phyloP scores from a whole-genome alignment of 768 basidiomycete species.

The Pisolithus tinctorius region DNA sequence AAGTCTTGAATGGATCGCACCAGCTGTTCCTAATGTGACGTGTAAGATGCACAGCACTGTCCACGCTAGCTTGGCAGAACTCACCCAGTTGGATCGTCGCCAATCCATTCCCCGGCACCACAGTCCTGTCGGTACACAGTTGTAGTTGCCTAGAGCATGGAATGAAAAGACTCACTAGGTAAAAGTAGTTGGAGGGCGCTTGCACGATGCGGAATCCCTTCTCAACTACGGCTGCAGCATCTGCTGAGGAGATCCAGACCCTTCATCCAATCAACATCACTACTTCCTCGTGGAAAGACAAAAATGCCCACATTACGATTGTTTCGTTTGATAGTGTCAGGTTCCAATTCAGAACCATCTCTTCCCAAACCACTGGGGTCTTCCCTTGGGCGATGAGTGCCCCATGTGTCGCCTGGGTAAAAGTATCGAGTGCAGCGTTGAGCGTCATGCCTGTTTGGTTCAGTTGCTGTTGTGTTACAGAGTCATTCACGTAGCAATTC shows the following conservation, averaged over 20 bases:
- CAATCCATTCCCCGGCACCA: constrained; percentile 44
- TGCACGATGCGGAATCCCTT: constrained; percentile 41
- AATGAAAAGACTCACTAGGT: constrained; percentile 28
- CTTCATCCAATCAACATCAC: constrained; percentile 10
- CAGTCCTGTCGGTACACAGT: constrained; percentile 28
- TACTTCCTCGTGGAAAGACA: background rate
- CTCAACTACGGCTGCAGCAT: constrained; percentile 33
- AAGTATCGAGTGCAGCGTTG: constrained; percentile 55
- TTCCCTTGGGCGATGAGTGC: constrained; percentile 53
- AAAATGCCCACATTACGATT: constrained; percentile 30
- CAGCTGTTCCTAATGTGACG: constrained; percentile 31
- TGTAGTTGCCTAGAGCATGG: background rate
- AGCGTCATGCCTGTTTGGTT: constrained; percentile 46
- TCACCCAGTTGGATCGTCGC: constrained; percentile 26
- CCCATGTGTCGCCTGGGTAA: constrained; percentile 53
- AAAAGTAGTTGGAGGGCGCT: constrained; percentile 47
- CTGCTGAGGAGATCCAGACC: constrained; percentile 41
- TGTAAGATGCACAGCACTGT: background rate
- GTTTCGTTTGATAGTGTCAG: constrained; percentile 36
- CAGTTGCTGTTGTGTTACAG: constrained; percentile 50
- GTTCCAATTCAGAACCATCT: constrained; percentile 39
- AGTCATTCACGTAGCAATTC: constrained; percentile 61
- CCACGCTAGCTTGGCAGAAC: background rate
- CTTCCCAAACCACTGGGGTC: constrained; percentile 80
- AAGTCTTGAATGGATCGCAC: constrained; percentile 48